A percentile compares a stretch with the other conserved stretches of the same genome.
phyloP scores from a whole-genome alignment of 2,329 filamentous ascomycete species.

The Lasiodiplodia sp. region DNA sequence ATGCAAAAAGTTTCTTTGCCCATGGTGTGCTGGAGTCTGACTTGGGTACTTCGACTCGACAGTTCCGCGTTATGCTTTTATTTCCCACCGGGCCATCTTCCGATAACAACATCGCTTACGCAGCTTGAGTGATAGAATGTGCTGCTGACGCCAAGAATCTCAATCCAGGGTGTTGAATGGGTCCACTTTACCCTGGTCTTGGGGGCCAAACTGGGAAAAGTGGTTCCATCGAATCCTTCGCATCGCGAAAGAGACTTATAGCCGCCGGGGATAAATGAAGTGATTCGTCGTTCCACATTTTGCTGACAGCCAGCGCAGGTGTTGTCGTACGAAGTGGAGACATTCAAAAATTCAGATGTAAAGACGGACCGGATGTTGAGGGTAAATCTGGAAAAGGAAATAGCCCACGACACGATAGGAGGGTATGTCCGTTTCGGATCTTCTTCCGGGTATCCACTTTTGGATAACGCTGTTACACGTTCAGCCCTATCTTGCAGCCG shows the following conservation, averaged over 20 bases:
- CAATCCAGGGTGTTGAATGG: not conserved
- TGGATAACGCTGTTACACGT: not conserved
- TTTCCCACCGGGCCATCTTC: not conserved
- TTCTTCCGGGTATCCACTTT: not conserved
- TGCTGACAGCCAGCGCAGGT: not conserved
- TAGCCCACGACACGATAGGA: not conserved
- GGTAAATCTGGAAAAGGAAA: not conserved
- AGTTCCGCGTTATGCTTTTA: not conserved
- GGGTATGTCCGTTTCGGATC: not conserved
- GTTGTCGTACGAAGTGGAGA: not conserved
- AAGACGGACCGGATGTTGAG: not conserved
- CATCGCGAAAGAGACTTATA: not conserved
- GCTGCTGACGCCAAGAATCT: not conserved
- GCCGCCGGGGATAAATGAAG: not conserved
- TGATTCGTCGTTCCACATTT: not conserved
- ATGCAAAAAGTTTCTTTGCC: constrained; percentile 3
- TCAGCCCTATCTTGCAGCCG: no score
- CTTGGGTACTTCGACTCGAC: not conserved
- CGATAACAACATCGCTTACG: not conserved
- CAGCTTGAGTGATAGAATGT: not conserved
- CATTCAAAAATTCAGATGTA: not conserved
- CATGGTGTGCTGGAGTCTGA: not conserved
- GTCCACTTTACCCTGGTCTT: not conserved
- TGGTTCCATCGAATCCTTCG: not conserved
- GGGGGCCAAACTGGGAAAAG: not conserved